These are phyloP conservation scores for Penicillium paxilli DNA, from an alignment of 495 filamentous ascomycete species.

Conservation along the genomic window DNA sequence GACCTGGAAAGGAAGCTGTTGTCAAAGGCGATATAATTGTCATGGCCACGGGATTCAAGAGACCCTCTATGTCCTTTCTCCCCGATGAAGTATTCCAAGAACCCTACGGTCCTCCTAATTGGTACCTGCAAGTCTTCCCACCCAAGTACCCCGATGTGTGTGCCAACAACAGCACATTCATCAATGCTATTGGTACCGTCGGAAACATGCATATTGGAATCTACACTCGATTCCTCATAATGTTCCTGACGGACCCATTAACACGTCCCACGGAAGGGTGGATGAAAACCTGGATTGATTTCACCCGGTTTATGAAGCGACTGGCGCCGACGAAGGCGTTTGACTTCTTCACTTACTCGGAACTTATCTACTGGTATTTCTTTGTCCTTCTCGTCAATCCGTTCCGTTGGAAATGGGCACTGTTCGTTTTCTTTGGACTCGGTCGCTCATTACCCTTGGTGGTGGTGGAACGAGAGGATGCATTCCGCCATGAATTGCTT, in stretches of 20 bases:
- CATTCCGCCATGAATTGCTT: conserved; percentile 31
- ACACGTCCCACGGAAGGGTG: conserved; percentile 66
- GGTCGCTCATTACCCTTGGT: conserved; percentile 63
- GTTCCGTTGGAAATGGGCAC: conserved; percentile 73
- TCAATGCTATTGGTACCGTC: conserved; percentile 75
- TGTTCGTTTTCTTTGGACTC: conserved; percentile 79
- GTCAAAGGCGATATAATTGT: conserved; percentile 75
- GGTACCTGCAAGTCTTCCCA: conserved; percentile 86
- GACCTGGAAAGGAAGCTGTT: conserved; percentile 62
- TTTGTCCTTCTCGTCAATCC: conserved; percentile 79
- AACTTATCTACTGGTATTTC: conserved; percentile 81
- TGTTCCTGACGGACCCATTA: conserved; percentile 80
- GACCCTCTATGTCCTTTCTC: conserved; percentile 71
- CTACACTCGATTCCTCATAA: conserved; percentile 79
- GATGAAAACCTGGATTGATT: conserved; percentile 87
- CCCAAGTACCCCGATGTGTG: conserved; percentile 60
- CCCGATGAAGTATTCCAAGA: conserved; percentile 68
- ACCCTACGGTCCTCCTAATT: conserved; percentile 76
- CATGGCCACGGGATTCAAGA: conserved; percentile 79
- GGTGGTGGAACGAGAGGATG: conserved; percentile 66
- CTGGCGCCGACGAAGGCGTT: conserved; percentile 70
- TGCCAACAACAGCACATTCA: conserved; percentile 81
- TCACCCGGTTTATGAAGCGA: conserved; percentile 73
- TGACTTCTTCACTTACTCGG: conserved; percentile 86
- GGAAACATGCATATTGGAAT: conserved; percentile 90